phyloP scores from a whole-genome alignment of 2,329 filamentous ascomycete species.

The Penicillium glabrum region DNA sequence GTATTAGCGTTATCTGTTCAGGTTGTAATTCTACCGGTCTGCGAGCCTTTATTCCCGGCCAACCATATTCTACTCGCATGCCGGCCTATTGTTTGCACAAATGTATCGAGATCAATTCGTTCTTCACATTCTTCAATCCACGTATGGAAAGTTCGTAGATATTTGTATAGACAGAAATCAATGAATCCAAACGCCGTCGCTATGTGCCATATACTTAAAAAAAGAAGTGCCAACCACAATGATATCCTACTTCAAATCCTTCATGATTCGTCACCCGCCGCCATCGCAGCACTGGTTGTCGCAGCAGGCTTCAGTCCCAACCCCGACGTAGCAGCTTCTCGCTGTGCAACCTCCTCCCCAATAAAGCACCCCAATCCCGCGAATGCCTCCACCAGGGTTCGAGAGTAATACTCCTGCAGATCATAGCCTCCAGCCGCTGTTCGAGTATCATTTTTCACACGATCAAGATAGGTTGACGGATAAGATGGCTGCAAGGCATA shows the following conservation, averaged over 20 bases:
- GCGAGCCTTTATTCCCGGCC: not conserved
- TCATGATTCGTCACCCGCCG: constrained; percentile 12
- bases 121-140: not conserved
- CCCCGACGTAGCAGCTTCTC: constrained; percentile 22
- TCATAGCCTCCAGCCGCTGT: constrained; percentile 80
- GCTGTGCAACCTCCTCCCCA: constrained; percentile 63
- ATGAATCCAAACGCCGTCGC: constrained; percentile 13
- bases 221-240: not conserved
- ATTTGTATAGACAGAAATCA: not conserved
- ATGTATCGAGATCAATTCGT: not conserved
- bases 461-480: constrained; percentile 71
- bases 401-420: constrained; percentile 74
- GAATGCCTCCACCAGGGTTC: constrained; percentile 86
- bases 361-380: constrained; percentile 85
- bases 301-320: constrained; percentile 23
- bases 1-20: constrained; percentile 1
- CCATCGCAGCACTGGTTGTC: constrained; percentile 31
- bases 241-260: not conserved
- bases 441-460: constrained; percentile 62
- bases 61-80: not conserved
- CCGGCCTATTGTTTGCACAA: not conserved
- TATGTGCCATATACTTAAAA: constrained; percentile 11
- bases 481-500: constrained; percentile 71
- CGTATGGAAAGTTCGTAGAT: not conserved
- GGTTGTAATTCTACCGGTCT: not conserved